A percentile compares a stretch with the other conserved stretches of the same genome.
Conservation (phyloP, 768 basidiomycete species). For the Mycena latifolia region DNA sequence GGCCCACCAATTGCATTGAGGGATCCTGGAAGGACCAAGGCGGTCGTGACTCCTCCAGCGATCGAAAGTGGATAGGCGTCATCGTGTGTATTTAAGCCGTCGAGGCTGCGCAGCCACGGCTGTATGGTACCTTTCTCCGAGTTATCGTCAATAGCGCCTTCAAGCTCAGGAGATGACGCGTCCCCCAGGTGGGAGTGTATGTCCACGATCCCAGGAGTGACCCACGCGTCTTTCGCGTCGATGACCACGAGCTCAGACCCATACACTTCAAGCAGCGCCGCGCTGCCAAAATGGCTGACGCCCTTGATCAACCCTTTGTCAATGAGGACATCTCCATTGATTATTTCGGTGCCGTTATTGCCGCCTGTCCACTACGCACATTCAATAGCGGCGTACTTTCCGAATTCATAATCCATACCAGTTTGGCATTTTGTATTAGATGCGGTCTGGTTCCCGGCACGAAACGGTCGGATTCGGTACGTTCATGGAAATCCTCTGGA, state of each 20-base stretch:
- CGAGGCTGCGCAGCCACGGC: slow-evolving; percentile 80
- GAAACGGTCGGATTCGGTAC: slow-evolving; percentile 74
- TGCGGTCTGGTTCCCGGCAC: slow-evolving; percentile 71
- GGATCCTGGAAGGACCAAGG: slow-evolving; percentile 82
- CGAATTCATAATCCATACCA: slow-evolving; percentile 46
- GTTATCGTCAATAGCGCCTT: slow-evolving; percentile 68
- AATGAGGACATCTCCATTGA: slow-evolving; percentile 76
- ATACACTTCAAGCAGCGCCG: slow-evolving; percentile 42
- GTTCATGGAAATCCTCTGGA: slow-evolving; percentile 58
- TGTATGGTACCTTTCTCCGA: slow-evolving; percentile 60
- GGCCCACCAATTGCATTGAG: slow-evolving; percentile 69
- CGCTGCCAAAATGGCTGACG: slow-evolving; percentile 60
- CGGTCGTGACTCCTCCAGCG: slow-evolving; percentile 84
- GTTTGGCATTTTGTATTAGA: slow-evolving; percentile 78
- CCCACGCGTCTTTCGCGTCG: slow-evolving; percentile 79
- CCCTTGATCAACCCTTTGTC: slow-evolving; percentile 76
- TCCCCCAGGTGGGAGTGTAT: slow-evolving; percentile 79
- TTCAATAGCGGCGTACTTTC: background rate
- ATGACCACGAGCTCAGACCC: slow-evolving; percentile 60
- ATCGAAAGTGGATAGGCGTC: slow-evolving; percentile 73
- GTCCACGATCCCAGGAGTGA: slow-evolving; percentile 82
- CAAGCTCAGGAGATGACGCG: slow-evolving; percentile 60
- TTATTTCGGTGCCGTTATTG: slow-evolving; percentile 73
- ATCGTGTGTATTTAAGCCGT: slow-evolving; percentile 87
- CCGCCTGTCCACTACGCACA: slow-evolving; percentile 74